Base-by-base conservation (phyloP, 1,284 basidiomycete genomes). In the Caloboletus inedulis region DNA sequence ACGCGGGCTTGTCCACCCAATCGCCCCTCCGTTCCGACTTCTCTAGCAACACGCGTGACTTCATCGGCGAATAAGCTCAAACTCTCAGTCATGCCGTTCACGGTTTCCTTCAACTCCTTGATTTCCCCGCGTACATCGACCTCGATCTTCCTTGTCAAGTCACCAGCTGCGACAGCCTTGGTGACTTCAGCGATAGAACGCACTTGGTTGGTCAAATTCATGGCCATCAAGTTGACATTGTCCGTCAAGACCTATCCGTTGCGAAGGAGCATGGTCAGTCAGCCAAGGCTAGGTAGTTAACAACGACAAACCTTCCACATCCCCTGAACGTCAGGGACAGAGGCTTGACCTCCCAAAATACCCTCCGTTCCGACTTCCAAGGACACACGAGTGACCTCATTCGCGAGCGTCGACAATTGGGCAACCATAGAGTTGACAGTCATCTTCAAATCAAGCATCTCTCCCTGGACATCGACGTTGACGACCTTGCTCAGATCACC, bases 341-440 rank as follows among this genome's bases (percentile, higher is more conserved):
- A 80, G 1, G 93, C 93, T 67, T 98, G 96, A 2, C 96, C 96
- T 58, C 97, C 97, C 62, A 99, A 79, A 59, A 93, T 96, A 66
- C 95, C 95, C 69, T 98, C 92, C 30, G 91, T 96, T 49, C 94
- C 94, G 60, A 98, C 94, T 70, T 97, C 94, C 53, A 95, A 76
- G 42, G 89, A 94, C 8, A 92, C 89, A 56, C 89, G 83, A 2
- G 87, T 91, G 53, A 98, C 91, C 66, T 94, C 91, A 51, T 84
- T 85, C 3, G 91, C 89, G 42, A 95, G 79, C 3, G 86, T 88
- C n/a, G 84, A 87, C 36, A 95, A 71, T 63, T 92, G 89, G 19
- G 79, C 81, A 58, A 95, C 93, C 93, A 96, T 96, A 52, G 84
- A 87, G 71, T 96, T 96, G 63, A 95, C 91, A 0, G 90, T 93